Base-by-base conservation (phyloP, 768 basidiomycete genomes). In the Lactarius indigo region DNA sequence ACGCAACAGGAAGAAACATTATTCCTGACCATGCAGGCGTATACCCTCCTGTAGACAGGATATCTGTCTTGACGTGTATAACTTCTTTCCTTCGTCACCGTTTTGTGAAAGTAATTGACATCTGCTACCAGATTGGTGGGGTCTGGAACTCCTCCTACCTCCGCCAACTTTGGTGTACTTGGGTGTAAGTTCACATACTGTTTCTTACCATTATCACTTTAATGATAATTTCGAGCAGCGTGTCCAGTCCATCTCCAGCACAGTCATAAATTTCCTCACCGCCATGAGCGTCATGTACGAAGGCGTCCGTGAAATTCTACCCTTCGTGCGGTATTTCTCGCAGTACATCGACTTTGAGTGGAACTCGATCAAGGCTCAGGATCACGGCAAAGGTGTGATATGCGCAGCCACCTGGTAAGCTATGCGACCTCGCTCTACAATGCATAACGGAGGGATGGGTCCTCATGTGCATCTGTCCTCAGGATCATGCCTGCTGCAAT, bases 401-500 rank as follows among this genome's bases (percentile, higher is more conserved):
- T 92, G 93, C 73, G 89, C 91, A 58, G 89, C 93, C 7, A 96
- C 93, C n/a, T 95, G 93, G 91, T 88, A 72, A 31, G 81, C 75
- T 6, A 31, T 12, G 18, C 52, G 42, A 17, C 55, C 15, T 57
- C 9, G 17, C 13, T 65, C 37, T 30, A 7, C 37, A 17, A 33
- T 17, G 12, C n/a, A 20, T 35, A 31, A 39, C 17, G 15, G 39
- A 37, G 8, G 30, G 30, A 31, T 20, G 12, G 23, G 35, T 10
- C 3, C 56, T 63, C 41, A 61, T 50, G 13, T 15, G 10, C 44
- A 6, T 28, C 23, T 26, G 13, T 28, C 23, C 30, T 30, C 65
- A 89, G 87, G 90, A 83, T 92, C 59, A 84, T 93, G 82, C 92
- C 91, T 26, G 84, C 86, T 59, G 91, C 91, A 4, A 79, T 93